phyloP scores from a whole-genome alignment of 177 flowering plant species.

The Vitis hybrid region DNA sequence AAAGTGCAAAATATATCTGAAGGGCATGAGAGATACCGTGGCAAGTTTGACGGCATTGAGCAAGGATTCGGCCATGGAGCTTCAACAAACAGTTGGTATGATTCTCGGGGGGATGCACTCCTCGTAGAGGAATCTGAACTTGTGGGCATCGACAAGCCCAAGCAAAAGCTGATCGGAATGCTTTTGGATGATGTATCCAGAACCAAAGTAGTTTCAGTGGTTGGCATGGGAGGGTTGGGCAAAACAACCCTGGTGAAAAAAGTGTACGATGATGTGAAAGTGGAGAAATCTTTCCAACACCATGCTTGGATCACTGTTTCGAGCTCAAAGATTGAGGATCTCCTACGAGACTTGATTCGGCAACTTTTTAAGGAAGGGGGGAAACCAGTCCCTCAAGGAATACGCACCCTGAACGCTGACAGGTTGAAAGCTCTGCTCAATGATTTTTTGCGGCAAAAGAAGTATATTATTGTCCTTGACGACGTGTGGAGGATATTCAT shows the following conservation, averaged over 20 bases:
- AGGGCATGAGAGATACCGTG: background rate
- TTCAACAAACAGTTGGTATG: background rate
- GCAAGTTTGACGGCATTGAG: background rate
- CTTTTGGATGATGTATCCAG: background rate
- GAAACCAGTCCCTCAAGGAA: too few relatives aligned
- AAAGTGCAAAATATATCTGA: constrained; percentile 4
- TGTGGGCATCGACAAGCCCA: constrained; percentile 10
- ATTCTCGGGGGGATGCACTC: constrained; percentile 1
- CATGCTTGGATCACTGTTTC: too few relatives aligned
- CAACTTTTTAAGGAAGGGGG: too few relatives aligned
- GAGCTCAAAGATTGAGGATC: too few relatives aligned
- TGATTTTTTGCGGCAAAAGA: too few relatives aligned
- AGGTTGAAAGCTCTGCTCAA: too few relatives aligned
- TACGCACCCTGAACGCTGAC: too few relatives aligned
- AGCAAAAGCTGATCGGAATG: background rate
- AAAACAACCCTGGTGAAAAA: constrained; percentile 6
- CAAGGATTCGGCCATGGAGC: background rate
- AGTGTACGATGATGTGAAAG: background rate
- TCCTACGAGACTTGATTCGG: too few relatives aligned
- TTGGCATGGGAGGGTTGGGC: constrained; percentile 9
- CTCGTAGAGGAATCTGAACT: background rate
- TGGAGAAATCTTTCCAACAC: constrained; percentile 2
- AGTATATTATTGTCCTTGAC: too few relatives aligned
- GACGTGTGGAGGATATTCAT: too few relatives aligned
- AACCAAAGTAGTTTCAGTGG: background rate